Evolutionary conservation across 257 asterid species (phyloP), one percentile per base, ranked within the genome.

Genomic region (Pogostemon cablin): DNA sequence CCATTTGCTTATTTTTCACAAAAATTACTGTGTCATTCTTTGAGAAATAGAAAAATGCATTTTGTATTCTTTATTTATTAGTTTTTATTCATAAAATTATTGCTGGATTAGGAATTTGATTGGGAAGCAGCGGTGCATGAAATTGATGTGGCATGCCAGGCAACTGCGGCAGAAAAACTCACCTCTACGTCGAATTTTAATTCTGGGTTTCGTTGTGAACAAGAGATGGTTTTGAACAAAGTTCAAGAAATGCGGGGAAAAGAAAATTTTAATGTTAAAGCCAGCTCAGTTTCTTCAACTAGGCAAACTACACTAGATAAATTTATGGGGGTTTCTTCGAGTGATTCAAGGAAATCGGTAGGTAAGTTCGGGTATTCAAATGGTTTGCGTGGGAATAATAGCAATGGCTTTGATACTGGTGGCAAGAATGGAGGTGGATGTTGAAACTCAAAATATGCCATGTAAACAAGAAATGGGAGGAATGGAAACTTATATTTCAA

Each of bases 41-140:
- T 65, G 7, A 32, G 54, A 56, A 40, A 8, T 0, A 35, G 39
- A 40, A 63, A 40, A 61, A 15, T 38, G 64, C 1, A 53, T 53
- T 44, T 49, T 1, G 6, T 62, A 41, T 41, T 2, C 4, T 43
- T 6, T 47, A 7, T 7, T 7, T 15, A 15, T 15, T 15, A 15
- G 17, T 10, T 46, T 6, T 5, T 20, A 54, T 3, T 2, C 34
- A 25, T 46, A n/a, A 49, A 60, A 46, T 63, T 41, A 32, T 1
- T 44, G 56, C 39, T 43, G 8, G 61, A 3, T 52, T 42, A 87
- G 92, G 96, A 74, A 38, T 89, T 93, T 73, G 99, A 93, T 71
- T 93, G 99, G 99, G 99, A 87, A 63, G 93, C 91, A 62, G 98
- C 98, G 34, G 93, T 86, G 44, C 81, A 68, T 43, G 98, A 78